These are phyloP conservation scores for Ogataea salicorniae DNA, from an alignment of 805 yeast genomes.

Conservation along the genomic window DNA sequence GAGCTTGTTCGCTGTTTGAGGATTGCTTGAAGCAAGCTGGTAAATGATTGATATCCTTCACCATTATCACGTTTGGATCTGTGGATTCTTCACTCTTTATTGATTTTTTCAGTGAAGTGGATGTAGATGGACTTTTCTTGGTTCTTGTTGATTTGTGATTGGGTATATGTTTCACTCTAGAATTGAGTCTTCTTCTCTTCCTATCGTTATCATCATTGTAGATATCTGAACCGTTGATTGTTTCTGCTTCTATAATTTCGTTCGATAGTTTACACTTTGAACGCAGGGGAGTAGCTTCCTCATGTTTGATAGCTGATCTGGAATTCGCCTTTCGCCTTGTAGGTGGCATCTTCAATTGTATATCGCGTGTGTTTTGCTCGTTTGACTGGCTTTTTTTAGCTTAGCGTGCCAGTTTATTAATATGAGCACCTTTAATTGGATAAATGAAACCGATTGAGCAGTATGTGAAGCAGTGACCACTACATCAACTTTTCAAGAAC, in stretches of 20 bases:
- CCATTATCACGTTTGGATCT: not conserved
- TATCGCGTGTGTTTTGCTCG: no score
- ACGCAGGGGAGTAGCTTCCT: not conserved
- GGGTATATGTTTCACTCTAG: slow-evolving; percentile 11
- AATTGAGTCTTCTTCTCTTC: slow-evolving; percentile 12
- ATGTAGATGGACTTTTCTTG: not conserved
- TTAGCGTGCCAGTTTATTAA: no score
- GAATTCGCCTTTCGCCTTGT: slow-evolving; percentile 1
- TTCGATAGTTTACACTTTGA: no score
- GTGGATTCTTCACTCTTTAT: not conserved
- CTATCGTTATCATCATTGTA: not conserved
- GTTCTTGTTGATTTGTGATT: slow-evolving; percentile 6
- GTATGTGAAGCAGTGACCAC: no score
- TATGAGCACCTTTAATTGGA: no score
- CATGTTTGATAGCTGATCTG: not conserved
- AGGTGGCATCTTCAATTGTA: not conserved
- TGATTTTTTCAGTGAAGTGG: not conserved
- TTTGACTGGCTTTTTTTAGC: no score
- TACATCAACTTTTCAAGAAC: no score
- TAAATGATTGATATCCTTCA: not conserved
- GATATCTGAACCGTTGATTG: not conserved
- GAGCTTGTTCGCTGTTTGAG: not conserved
- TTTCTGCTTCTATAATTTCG: no score
- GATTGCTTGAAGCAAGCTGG: slow-evolving; percentile 1
- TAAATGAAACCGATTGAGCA: no score